phyloP scores from a whole-genome alignment of 148 eudicot genomes.

The Pouteria glomerata region DNA sequence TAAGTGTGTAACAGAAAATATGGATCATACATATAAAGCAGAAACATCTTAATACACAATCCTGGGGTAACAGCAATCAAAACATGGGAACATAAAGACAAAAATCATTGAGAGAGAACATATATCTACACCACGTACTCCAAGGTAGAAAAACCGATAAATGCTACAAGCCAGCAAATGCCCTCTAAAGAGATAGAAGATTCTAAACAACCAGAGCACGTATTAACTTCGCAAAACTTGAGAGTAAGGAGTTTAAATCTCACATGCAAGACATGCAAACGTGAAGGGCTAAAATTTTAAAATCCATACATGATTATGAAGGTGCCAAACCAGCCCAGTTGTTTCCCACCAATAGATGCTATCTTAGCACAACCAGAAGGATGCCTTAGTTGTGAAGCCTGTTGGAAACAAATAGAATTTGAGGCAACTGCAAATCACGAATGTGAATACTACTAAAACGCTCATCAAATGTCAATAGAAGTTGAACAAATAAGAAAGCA shows the following conservation, averaged over 20 bases:
- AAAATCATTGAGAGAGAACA: slow-evolving; percentile 20
- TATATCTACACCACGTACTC: slow-evolving; percentile 81
- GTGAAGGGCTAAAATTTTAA: neutral
- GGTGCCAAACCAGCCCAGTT: slow-evolving; percentile 82
- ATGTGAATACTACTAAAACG: neutral
- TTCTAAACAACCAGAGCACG: slow-evolving; percentile 35
- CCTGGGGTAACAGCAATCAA: neutral
- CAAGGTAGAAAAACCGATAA: slow-evolving; percentile 69
- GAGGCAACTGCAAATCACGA: neutral
- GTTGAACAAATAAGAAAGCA: neutral
- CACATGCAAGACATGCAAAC: neutral
- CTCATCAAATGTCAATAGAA: neutral
- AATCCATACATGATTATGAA: slow-evolving; percentile 59
- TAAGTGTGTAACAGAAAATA: neutral
- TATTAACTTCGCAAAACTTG: neutral
- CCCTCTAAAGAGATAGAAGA: slow-evolving; percentile 55
- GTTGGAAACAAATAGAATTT: slow-evolving; percentile 7
- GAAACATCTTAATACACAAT: neutral
- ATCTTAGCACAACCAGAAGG: slow-evolving; percentile 83
- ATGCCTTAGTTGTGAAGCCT: slow-evolving; percentile 76
- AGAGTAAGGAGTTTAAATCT: neutral
- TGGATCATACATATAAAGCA: neutral
- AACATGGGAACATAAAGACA: neutral
- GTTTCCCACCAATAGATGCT: slow-evolving; percentile 39
- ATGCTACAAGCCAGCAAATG: slow-evolving; percentile 60